Evolutionary conservation across 352 stramenopile genomes (phyloP).

Genomic region (Elongisporangium undulatum): DNA sequence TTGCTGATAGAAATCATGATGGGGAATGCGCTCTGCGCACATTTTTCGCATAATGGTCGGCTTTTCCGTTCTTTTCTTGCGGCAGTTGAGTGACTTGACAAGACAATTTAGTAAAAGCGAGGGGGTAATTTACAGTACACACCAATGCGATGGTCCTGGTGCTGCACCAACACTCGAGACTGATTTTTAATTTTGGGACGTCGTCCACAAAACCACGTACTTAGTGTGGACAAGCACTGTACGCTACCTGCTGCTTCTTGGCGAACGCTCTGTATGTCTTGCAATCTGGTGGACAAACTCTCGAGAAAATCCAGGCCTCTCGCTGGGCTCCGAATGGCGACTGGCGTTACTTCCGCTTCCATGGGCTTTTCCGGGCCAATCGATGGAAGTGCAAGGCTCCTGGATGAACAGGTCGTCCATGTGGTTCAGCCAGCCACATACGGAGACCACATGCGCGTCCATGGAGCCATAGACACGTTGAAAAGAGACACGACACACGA

Average conservation of each 20-base stretch:
- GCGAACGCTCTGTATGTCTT: neutral
- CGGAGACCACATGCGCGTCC: neutral
- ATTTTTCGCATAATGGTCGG: no score
- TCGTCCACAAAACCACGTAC: neutral
- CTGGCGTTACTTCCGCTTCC: neutral
- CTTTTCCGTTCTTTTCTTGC: no score
- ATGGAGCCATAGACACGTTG: neutral
- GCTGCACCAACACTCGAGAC: neutral
- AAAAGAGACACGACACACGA: neutral
- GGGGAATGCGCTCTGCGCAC: no score
- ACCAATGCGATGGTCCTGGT: neutral
- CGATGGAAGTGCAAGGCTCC: neutral
- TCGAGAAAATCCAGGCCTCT: neutral
- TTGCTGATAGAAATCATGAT: no score
- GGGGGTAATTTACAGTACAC: neutral
- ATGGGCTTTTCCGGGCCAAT: neutral
- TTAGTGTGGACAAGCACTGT: neutral
- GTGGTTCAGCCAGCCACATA: neutral
- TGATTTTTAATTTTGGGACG: neutral
- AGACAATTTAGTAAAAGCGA: neutral
- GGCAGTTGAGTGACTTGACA: neutral
- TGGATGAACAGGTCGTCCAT: neutral
- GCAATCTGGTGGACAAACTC: no score
- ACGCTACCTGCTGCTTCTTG: neutral
- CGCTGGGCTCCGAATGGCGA: neutral